A percentile compares a stretch with the other conserved stretches of the same genome.
Conservation (phyloP, 768 basidiomycete genomes). For the Ramaria sp. region DNA sequence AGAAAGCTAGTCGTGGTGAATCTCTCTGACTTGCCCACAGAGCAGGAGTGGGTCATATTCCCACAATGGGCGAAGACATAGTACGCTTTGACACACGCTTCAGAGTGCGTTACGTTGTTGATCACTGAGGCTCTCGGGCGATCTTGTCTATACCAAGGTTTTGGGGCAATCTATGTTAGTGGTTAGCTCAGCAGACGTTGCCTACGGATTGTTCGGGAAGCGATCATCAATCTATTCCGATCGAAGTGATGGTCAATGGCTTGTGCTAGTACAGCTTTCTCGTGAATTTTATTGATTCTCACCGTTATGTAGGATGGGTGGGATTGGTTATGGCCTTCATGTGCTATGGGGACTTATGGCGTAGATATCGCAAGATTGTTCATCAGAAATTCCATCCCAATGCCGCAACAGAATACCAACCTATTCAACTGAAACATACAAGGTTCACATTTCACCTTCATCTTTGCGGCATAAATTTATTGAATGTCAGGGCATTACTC, state of each 20-base stretch:
- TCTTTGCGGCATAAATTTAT: background rate
- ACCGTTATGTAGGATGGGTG: slow-evolving; percentile 20
- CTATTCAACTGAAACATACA: slow-evolving; percentile 34
- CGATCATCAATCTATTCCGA: slow-evolving; percentile 3
- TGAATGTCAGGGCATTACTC: slow-evolving; percentile 22
- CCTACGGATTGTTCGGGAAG: background rate
- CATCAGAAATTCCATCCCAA: slow-evolving; percentile 40
- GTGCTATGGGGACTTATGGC: slow-evolving; percentile 26
- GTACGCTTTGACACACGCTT: too few relatives aligned
- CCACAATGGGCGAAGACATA: slow-evolving; percentile 41
- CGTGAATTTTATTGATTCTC: slow-evolving; percentile 4
- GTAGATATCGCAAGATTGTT: slow-evolving; percentile 39
- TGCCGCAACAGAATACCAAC: slow-evolving; percentile 30
- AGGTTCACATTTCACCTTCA: slow-evolving; percentile 14
- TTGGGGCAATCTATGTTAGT: background rate
- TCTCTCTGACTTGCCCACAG: slow-evolving; percentile 13
- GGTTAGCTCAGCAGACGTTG: background rate
- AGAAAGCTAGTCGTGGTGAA: slow-evolving; percentile 17
- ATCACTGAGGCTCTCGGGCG: background rate
- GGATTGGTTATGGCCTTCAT: slow-evolving; percentile 40
- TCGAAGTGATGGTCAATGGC: background rate
- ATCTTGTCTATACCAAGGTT: background rate
- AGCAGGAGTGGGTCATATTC: slow-evolving; percentile 28
- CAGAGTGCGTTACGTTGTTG: too few relatives aligned
- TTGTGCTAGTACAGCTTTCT: background rate